Evolutionary conservation across 2,329 filamentous ascomycete genomes (phyloP).

Genomic region (Zymoseptoria crescenta): DNA sequence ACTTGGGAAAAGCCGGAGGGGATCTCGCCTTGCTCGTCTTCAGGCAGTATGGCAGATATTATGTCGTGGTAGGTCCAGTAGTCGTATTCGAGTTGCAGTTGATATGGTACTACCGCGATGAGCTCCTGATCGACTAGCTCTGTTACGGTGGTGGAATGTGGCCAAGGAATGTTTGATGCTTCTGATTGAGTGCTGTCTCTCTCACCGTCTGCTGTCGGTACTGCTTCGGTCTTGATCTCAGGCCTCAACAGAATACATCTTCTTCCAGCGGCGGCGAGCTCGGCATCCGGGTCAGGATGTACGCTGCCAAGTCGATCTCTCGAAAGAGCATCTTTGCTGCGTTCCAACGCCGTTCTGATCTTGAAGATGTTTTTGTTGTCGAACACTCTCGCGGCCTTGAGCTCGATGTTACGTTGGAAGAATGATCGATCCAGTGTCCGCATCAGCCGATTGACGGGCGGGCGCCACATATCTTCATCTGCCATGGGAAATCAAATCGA

Average conservation of each 20-base stretch:
- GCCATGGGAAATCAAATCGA: constrained; percentile 10
- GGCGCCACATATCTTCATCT: constrained; percentile 56
- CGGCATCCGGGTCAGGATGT: constrained; percentile 52
- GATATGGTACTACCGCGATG: constrained; percentile 65
- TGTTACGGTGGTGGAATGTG: constrained; percentile 65
- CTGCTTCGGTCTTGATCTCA: constrained; percentile 31
- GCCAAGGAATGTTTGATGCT: constrained; percentile 38
- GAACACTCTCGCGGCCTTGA: constrained; percentile 70
- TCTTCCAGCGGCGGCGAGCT: constrained; percentile 39
- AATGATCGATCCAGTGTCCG: constrained; percentile 73
- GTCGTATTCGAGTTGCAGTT: constrained; percentile 69
- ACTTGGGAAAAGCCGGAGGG: constrained; percentile 81
- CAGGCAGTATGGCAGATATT: constrained; percentile 70
- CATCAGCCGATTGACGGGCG: constrained; percentile 72
- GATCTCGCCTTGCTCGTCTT: constrained; percentile 70
- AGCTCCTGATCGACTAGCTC: constrained; percentile 62
- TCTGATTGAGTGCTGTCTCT: background rate
- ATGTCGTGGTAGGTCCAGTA: constrained; percentile 86
- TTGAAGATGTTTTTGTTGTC: constrained; percentile 67
- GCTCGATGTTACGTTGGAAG: constrained; percentile 67
- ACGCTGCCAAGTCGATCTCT: constrained; percentile 59
- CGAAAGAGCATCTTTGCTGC: constrained; percentile 57
- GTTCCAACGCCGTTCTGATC: constrained; percentile 59
- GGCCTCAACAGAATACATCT: constrained; percentile 42
- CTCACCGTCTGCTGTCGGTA: background rate